A percentile compares a stretch with the other conserved stretches of the same genome.
Conservation (phyloP, 2,329 filamentous ascomycete genomes). For the Lasiodiplodia gonubiensis region DNA sequence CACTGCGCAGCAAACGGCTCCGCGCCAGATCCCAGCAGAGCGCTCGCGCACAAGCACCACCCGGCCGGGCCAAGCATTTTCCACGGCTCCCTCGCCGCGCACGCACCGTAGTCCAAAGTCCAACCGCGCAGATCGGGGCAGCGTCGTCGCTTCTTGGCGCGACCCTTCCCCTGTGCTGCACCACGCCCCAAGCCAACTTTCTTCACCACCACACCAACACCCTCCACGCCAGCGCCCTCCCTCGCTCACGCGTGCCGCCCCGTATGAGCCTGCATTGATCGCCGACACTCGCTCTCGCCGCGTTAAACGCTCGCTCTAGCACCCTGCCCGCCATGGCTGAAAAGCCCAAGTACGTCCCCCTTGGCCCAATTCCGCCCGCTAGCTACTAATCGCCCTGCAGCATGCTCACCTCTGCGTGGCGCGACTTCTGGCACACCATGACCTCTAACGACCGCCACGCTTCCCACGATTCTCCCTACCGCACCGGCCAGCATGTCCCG, state of each 20-base stretch:
- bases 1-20: constrained; percentile 24
- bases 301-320: constrained; percentile 14
- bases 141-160: constrained; percentile 28
- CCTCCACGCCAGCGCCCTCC: constrained; percentile 7
- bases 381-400: constrained; percentile 17
- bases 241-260: constrained; percentile 5
- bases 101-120: background rate
- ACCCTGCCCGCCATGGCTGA: constrained; percentile 17
- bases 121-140: constrained; percentile 24
- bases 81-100: constrained; percentile 23
- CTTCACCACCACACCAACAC: constrained; percentile 19
- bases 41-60: constrained; percentile 27
- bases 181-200: constrained; percentile 27
- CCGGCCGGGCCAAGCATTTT: constrained; percentile 17
- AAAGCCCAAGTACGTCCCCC: constrained; percentile 25
- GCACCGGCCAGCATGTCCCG: constrained; percentile 87
- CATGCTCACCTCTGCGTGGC: constrained; percentile 62
- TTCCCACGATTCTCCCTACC: constrained; percentile 88
- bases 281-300: constrained; percentile 12
- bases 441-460: constrained; percentile 83
- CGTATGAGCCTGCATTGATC: constrained; percentile 26
- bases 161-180: constrained; percentile 29
- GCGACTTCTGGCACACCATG: constrained; percentile 90
- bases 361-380: constrained; percentile 12
- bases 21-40: constrained; percentile 5